These are phyloP conservation scores for Hibiscus mutabilis DNA, from an alignment of 345 rosid species.

Conservation along the genomic window DNA sequence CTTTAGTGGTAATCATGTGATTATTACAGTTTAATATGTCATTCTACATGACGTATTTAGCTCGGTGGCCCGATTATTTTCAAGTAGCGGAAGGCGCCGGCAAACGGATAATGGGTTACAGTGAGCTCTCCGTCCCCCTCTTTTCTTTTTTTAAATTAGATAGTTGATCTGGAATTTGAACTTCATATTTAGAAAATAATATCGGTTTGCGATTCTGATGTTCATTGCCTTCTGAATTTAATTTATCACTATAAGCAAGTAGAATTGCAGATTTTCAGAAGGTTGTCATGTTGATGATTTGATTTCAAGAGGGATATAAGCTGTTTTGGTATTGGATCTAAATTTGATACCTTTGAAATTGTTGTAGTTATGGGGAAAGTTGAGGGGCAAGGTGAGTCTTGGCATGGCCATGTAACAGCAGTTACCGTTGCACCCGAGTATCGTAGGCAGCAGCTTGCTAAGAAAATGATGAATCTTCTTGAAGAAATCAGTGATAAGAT, in stretches of 20 bases:
- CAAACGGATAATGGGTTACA: slow-evolving; percentile 78
- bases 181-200: not conserved
- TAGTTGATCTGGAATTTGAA: slow-evolving; percentile 2
- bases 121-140: slow-evolving; percentile 26
- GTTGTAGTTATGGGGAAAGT: slow-evolving; percentile 87
- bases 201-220: not conserved
- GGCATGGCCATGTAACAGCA: slow-evolving; percentile 98
- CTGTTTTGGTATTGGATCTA: not conserved
- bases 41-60: slow-evolving; percentile 92
- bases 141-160: not conserved
- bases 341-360: slow-evolving; percentile 15
- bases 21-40: slow-evolving; percentile 82
- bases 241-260: not conserved
- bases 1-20: not conserved
- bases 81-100: slow-evolving; percentile 89
- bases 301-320: not conserved
- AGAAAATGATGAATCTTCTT: slow-evolving; percentile 42
- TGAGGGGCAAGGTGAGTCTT: slow-evolving; percentile 96
- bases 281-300: not conserved
- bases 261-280: not conserved
- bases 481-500: not conserved
- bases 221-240: not conserved
- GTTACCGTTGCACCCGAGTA: slow-evolving; percentile 87
- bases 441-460: slow-evolving; percentile 84
- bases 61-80: slow-evolving; percentile 95